Evolutionary conservation across 768 basidiomycete genomes (phyloP), one percentile per base, ranked within the genome.

Genomic region (Podaxis rugospora): DNA sequence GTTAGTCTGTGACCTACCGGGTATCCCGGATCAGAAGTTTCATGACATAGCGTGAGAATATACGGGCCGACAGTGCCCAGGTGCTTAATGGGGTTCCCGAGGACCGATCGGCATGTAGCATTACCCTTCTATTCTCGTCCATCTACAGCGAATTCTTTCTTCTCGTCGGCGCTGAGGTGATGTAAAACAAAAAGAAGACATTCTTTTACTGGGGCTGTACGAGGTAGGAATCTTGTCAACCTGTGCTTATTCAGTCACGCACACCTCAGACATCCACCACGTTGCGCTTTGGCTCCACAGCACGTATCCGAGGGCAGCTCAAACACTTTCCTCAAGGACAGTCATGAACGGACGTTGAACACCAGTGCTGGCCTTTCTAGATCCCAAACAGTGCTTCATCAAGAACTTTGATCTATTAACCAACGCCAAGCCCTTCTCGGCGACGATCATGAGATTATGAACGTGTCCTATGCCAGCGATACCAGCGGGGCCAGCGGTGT

Each of bases 301-400:
- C 37, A 1, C 37, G 52, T 54, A 36, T 25, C n/a, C 14, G 21
- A 4, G 52, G 52, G 55, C 55, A 49, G 55, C 55, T 57, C 55
- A 57, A 57, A 57, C 55, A 57, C 55, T 18, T 57, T 47, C 44
- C 28, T 18, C n/a, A 25, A 47, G 18, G 55, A 37, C 37, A 37
- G 18, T 18, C 44, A 49, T 32, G 7, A 46, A 57, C 36, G 14
- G 47, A 44, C 5, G 42, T 44, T 32, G 28, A 36, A 36, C 21
- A 7, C 37, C 25, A 36, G 35, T 21, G 44, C 9, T n/a, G 13
- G 46, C 44, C 16, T 32, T 46, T 25, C 23, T 3, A 37, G 44
- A 23, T 54, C 36, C 28, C 18, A 14, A 54, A 37, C 52, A 54
- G 13, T 39, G 52, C 52, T 58, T 39, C 27, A 50, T 47, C 55